Evolutionary conservation across 768 basidiomycete species (phyloP).

Genomic region (Naganishia vishniacii): DNA sequence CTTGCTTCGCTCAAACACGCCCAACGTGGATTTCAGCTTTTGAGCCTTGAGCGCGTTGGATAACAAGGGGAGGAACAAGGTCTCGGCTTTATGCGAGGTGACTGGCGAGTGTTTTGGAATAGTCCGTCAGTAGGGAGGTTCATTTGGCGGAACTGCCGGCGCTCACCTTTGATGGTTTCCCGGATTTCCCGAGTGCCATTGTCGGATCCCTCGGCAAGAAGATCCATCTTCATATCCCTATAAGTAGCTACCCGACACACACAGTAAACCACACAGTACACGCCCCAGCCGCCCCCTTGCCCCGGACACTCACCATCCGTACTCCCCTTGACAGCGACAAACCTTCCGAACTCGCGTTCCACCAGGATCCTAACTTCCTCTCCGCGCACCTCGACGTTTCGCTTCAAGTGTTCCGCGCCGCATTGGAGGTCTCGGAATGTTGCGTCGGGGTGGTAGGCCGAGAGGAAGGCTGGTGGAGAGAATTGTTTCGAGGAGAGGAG

Average conservation of each 20-base stretch:
- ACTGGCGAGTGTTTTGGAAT: too few species aligned
- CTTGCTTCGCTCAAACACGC: constrained; percentile 91
- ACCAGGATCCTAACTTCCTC: constrained; percentile 92
- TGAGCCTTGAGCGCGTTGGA: constrained; percentile 93
- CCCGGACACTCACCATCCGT: constrained; percentile 86
- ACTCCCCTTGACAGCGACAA: constrained; percentile 92
- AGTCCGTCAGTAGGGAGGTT: too few species aligned
- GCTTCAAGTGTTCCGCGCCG: constrained; percentile 67
- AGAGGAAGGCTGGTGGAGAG: constrained; percentile 88
- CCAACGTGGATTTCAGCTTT: constrained; percentile 82
- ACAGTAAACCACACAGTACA: too few species aligned
- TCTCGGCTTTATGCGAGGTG: constrained; percentile 85
- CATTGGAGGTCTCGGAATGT: constrained; percentile 82
- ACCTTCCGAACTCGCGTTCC: constrained; percentile 95
- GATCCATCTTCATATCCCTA: constrained; percentile 85
- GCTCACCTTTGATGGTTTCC: constrained; percentile 76
- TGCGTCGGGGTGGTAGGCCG: constrained; percentile 85
- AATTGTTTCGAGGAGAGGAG: constrained; percentile 88
- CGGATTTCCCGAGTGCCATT: constrained; percentile 75
- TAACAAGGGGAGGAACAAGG: constrained; percentile 90
- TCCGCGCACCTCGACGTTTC: constrained; percentile 80
- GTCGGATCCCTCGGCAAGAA: constrained; percentile 69
- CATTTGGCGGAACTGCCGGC: too few species aligned
- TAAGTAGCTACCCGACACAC: constrained; percentile 62
- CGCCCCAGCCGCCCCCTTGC: too few species aligned